Conservation (phyloP, 257 asterid genomes). For the Solanum pimpinellifolium region DNA sequence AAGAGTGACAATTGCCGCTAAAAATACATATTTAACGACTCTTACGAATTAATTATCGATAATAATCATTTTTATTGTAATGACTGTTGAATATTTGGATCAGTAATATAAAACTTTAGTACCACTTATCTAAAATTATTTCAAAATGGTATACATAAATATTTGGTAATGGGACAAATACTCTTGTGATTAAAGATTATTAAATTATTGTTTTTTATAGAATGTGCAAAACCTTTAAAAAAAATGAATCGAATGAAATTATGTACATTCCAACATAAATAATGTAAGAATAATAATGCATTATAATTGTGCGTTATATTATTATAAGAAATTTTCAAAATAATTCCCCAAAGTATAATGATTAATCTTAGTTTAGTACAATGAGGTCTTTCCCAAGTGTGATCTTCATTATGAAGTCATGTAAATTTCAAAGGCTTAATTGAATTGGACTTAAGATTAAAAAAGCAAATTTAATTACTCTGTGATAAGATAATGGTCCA, state of each 20-base stretch:
- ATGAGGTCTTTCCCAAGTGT: not conserved
- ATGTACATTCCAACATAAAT: not conserved
- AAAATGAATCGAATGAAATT: not conserved
- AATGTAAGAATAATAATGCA: not conserved
- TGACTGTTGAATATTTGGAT: not conserved
- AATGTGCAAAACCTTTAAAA: not conserved
- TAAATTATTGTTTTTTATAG: not conserved
- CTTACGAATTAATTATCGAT: too few relatives aligned
- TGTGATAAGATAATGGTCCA: not conserved
- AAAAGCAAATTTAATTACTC: not conserved
- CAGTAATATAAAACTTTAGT: not conserved
- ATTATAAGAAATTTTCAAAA: not conserved
- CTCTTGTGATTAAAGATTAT: not conserved
- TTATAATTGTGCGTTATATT: not conserved
- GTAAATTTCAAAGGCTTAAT: not conserved
- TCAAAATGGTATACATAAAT: not conserved
- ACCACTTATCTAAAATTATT: not conserved
- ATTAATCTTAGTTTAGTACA: not conserved
- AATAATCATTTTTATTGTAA: accelerated
- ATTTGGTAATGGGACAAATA: not conserved
- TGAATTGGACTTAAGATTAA: not conserved
- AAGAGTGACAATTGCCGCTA: too few relatives aligned
- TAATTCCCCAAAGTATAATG: not conserved
- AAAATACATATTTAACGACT: too few relatives aligned
- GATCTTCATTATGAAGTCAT: not conserved